These are phyloP conservation scores for Vaccinium myrtillus DNA, from an alignment of 148 eudicot genomes.

Conservation along the genomic window DNA sequence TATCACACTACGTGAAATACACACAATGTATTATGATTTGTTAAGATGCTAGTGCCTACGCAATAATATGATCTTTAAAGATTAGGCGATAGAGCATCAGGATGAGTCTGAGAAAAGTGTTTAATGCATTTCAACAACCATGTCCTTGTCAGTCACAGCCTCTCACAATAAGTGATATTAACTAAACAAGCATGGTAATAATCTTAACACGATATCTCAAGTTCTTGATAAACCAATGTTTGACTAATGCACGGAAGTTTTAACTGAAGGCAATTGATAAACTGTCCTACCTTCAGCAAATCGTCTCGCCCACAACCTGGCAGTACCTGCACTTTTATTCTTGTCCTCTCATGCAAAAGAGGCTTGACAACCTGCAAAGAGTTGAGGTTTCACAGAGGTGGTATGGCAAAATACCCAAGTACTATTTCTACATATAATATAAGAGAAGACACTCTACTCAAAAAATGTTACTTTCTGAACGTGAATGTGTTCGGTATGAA, in stretches of 20 bases:
- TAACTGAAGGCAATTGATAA: not conserved
- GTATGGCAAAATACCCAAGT: not conserved
- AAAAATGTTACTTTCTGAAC: not conserved
- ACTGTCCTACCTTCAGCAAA: constrained; percentile 31
- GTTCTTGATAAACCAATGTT: not conserved
- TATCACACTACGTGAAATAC: not conserved
- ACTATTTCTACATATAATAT: not conserved
- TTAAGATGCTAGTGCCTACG: not conserved
- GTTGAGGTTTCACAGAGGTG: constrained; percentile 1
- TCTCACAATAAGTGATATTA: not conserved
- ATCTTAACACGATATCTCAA: not conserved
- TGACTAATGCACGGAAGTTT: not conserved
- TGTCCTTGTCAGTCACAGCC: not conserved
- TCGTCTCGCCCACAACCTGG: constrained; percentile 78
- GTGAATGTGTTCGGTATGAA: not conserved
- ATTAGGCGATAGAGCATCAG: not conserved
- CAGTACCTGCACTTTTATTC: constrained; percentile 81
- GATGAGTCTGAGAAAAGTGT: not conserved
- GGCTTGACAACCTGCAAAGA: constrained; percentile 79
- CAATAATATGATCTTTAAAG: not conserved
- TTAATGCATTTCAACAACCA: not conserved
- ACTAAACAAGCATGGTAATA: not conserved
- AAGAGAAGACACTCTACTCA: not conserved
- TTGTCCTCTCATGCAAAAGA: constrained; percentile 87
- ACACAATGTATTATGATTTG: not conserved